Evolutionary conservation across 768 basidiomycete species (phyloP).

Genomic region (Lactifluus subvellereus): DNA sequence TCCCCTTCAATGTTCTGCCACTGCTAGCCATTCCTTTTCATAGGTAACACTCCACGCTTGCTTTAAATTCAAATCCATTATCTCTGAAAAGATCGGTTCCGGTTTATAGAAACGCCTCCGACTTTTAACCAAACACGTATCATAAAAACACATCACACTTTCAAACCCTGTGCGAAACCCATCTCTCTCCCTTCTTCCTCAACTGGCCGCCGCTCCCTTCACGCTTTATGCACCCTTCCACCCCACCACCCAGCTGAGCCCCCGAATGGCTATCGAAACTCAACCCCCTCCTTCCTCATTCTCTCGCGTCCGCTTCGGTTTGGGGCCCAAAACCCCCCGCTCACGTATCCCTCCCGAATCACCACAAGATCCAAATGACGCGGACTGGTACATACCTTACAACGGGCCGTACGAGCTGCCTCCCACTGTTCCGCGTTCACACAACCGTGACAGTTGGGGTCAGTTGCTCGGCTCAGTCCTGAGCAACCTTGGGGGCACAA

Average conservation of each 20-base stretch:
- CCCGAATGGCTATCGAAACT: slow-evolving; percentile 35
- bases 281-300: slow-evolving; percentile 31
- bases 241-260: background rate
- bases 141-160: slow-evolving; percentile 9
- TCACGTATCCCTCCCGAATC: slow-evolving; percentile 24
- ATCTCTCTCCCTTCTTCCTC: background rate
- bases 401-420: slow-evolving; percentile 51
- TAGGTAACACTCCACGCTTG: background rate
- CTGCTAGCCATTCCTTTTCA: slow-evolving; percentile 6
- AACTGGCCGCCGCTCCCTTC: background rate
- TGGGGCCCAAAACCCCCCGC: slow-evolving; percentile 25
- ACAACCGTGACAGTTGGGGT: slow-evolving; percentile 33
- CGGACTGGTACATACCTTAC: slow-evolving; percentile 62
- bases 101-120: slow-evolving; percentile 4
- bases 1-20: background rate
- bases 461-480: slow-evolving; percentile 30
- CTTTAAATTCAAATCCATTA: background rate
- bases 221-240: slow-evolving; percentile 11
- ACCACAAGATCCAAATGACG: slow-evolving; percentile 30
- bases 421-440: background rate
- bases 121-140: background rate
- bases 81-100: background rate
- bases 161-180: slow-evolving; percentile 19
- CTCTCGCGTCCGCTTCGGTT: slow-evolving; percentile 37
- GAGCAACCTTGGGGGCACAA: slow-evolving; percentile 14